A percentile compares a stretch with the other conserved stretches of the same genome.
phyloP scores from a whole-genome alignment of 2,329 filamentous ascomycete genomes.

The Penicillium sp. region DNA sequence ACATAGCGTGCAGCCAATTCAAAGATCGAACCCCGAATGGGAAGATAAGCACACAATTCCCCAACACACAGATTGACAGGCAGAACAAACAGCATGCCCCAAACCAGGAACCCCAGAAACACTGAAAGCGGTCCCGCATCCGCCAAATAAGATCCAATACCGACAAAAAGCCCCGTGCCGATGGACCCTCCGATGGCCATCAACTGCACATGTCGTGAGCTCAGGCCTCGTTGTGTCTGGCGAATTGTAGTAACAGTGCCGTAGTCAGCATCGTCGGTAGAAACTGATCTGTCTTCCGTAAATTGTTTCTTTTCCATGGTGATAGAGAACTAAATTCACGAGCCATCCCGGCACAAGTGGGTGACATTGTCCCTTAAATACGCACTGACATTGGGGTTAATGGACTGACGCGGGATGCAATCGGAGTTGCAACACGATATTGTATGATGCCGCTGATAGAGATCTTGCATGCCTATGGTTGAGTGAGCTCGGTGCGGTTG shows the following conservation, averaged over 20 bases:
- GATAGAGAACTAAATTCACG: background rate
- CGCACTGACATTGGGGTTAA: conserved; percentile 7
- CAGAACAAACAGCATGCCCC: conserved; percentile 30
- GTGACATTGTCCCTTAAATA: conserved; percentile 12
- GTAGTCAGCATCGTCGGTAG: conserved; percentile 10
- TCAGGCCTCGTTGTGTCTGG: conserved; percentile 32
- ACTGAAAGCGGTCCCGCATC: conserved; percentile 32
- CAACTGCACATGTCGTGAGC: conserved; percentile 39
- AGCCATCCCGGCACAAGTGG: conserved; percentile 6
- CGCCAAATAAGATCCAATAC: conserved; percentile 31
- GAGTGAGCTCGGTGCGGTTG: background rate
- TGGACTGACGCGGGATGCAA: conserved; percentile 2
- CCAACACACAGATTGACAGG: conserved; percentile 30
- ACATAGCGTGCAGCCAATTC: conserved; percentile 46
- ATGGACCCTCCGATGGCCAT: conserved; percentile 40
- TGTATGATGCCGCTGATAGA: conserved; percentile 6
- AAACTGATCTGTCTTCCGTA: conserved; percentile 8
- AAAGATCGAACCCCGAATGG: conserved; percentile 45
- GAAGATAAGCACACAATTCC: conserved; percentile 29
- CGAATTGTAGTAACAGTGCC: conserved; percentile 15
- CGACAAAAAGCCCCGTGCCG: conserved; percentile 34
- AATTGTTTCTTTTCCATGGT: conserved; percentile 23
- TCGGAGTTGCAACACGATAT: conserved; percentile 7
- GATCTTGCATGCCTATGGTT: conserved; percentile 1
- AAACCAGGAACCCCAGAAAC: conserved; percentile 35